A percentile compares a stretch with the other conserved stretches of the same genome.
Evolutionary conservation across 495 filamentous ascomycete species (phyloP).

Genomic region (Xylaria acuta): DNA sequence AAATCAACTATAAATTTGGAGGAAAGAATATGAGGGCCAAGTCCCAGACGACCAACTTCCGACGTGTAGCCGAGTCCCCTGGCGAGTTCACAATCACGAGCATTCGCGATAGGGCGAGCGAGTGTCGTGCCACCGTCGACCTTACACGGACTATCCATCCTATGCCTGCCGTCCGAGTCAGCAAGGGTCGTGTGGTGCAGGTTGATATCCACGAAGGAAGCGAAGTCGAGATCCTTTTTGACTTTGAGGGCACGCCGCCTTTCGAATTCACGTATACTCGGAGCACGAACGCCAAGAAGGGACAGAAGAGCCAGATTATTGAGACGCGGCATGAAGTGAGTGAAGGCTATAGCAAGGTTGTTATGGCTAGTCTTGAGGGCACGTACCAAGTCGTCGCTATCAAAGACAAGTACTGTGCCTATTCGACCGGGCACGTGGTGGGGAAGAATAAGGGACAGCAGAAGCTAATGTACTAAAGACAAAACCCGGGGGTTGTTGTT

Average conservation of each 20-base stretch:
- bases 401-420: conserved; percentile 88
- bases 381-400: conserved; percentile 97
- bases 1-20: conserved; percentile 89
- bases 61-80: conserved; percentile 86
- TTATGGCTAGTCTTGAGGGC: conserved; percentile 87
- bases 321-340: conserved; percentile 89
- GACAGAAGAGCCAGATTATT: conserved; percentile 76
- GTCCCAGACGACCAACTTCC: conserved; percentile 78
- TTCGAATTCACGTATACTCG: conserved; percentile 98
- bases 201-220: conserved; percentile 97
- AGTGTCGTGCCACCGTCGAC: conserved; percentile 78
- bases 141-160: conserved; percentile 84
- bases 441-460: conserved; percentile 48
- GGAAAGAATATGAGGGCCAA: conserved; percentile 77
- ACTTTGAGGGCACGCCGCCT: conserved; percentile 92
- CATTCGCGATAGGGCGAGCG: conserved; percentile 79
- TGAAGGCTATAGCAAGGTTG: conserved; percentile 76
- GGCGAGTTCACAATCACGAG: conserved; percentile 87
- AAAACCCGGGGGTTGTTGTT: background rate
- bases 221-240: conserved; percentile 88
- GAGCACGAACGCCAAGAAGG: conserved; percentile 79
- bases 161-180: conserved; percentile 88
- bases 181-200: conserved; percentile 74
- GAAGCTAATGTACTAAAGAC: conserved; percentile 26
- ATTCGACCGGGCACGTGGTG: conserved; percentile 67